These are phyloP conservation scores for Colletotrichum liaoningense DNA, from an alignment of 2,329 filamentous ascomycete species.

Conservation along the genomic window DNA sequence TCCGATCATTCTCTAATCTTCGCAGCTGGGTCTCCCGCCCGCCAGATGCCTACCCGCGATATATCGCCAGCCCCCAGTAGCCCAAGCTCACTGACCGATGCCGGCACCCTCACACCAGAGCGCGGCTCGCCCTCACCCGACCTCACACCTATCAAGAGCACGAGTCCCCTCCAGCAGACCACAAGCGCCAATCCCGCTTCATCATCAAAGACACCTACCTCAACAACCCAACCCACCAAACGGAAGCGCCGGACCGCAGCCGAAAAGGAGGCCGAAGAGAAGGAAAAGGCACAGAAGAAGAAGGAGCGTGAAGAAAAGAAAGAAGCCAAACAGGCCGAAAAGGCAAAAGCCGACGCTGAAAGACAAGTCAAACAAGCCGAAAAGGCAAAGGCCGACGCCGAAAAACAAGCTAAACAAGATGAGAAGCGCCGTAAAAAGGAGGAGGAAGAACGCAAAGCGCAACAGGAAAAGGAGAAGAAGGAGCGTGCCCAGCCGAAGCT, in stretches of 20 bases:
- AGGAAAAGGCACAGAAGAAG: constrained; percentile 42
- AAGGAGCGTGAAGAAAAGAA: constrained; percentile 44
- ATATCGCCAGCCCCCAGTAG: constrained; percentile 31
- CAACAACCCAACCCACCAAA: constrained; percentile 49
- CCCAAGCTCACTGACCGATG: constrained; percentile 50
- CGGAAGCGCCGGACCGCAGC: constrained; percentile 55
- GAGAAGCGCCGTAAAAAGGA: constrained; percentile 63
- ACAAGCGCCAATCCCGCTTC: neutral
- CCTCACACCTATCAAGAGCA: constrained; percentile 37
- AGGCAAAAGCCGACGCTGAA: constrained; percentile 45
- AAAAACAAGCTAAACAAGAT: constrained; percentile 50
- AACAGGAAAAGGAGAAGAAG: constrained; percentile 61
- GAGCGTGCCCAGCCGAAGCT: constrained; percentile 60
- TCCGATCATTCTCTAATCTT: neutral
- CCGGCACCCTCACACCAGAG: constrained; percentile 53
- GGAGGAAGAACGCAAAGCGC: constrained; percentile 53
- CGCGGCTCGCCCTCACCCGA: constrained; percentile 48
- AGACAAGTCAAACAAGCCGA: constrained; percentile 50
- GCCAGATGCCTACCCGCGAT: constrained; percentile 29
- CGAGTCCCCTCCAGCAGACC: neutral
- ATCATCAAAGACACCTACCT: constrained; percentile 20
- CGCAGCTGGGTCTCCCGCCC: constrained; percentile 1
- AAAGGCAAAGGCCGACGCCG: constrained; percentile 43
- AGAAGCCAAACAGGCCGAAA: constrained; percentile 51
- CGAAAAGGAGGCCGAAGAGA: constrained; percentile 51